These are phyloP conservation scores for Nemania sp. DNA, from an alignment of 2,329 filamentous ascomycete genomes.

Conservation along the genomic window DNA sequence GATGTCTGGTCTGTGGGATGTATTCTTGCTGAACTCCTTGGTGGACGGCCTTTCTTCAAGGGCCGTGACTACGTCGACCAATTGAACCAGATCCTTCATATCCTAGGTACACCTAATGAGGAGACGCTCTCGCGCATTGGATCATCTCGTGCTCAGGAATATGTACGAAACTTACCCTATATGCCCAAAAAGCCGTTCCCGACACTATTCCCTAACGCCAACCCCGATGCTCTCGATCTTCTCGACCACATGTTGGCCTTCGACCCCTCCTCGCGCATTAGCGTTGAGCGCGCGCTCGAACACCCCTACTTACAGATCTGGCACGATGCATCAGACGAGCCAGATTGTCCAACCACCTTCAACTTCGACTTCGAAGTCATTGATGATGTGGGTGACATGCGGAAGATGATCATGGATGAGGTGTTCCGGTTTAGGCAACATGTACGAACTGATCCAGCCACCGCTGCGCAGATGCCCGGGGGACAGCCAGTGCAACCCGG, in stretches of 20 bases:
- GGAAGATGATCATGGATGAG: slow-evolving; percentile 96
- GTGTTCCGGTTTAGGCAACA: slow-evolving; percentile 83
- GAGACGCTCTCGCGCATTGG: slow-evolving; percentile 94
- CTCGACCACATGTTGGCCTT: slow-evolving; percentile 98
- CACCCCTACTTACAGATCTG: slow-evolving; percentile 97
- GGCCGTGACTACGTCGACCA: slow-evolving; percentile 99
- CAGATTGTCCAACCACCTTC: slow-evolving; percentile 91
- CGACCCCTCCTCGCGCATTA: slow-evolving; percentile 92
- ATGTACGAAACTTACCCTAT: slow-evolving; percentile 93
- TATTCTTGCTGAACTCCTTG: slow-evolving; percentile 94
- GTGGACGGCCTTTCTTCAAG: slow-evolving; percentile 98
- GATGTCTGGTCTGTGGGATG: slow-evolving; percentile 99
- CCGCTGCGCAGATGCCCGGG: slow-evolving; percentile 48
- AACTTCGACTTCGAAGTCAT: slow-evolving; percentile 99
- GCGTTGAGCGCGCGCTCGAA: slow-evolving; percentile 93
- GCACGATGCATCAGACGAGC: slow-evolving; percentile 98
- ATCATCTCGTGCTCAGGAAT: slow-evolving; percentile 95
- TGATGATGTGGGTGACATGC: slow-evolving; percentile 94
- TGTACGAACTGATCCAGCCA: slow-evolving; percentile 64
- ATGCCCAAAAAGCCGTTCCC: slow-evolving; percentile 96
- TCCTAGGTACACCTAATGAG: slow-evolving; percentile 95
- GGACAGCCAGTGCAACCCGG: slow-evolving; percentile 55
- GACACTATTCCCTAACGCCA: slow-evolving; percentile 90
- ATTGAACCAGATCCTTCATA: slow-evolving; percentile 98
- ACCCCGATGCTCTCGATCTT: slow-evolving; percentile 94